phyloP scores from a whole-genome alignment of 352 stramenopile genomes.

The Phytopythium oedochilum region DNA sequence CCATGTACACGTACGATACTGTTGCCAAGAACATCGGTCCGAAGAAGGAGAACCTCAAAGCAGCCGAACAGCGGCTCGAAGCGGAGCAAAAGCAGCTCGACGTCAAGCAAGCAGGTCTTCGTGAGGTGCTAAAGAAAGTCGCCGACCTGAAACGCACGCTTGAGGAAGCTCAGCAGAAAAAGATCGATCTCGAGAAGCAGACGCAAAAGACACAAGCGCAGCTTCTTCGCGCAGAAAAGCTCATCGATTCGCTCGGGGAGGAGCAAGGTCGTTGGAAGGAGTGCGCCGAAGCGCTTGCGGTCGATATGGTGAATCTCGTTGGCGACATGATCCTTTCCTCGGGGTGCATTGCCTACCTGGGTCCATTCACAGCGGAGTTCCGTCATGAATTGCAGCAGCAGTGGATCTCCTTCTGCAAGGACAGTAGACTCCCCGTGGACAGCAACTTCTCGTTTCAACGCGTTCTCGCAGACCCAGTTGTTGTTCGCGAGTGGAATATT shows the following conservation, averaged over 20 bases:
- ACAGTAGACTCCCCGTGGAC: constrained; percentile 79
- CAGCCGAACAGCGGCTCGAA: constrained; percentile 83
- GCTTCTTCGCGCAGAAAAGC: constrained; percentile 82
- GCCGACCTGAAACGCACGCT: constrained; percentile 86
- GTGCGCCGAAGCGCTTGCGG: constrained; percentile 58
- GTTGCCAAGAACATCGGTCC: constrained; percentile 93
- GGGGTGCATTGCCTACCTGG: constrained; percentile 91
- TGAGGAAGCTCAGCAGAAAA: constrained; percentile 89
- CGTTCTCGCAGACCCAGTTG: constrained; percentile 79
- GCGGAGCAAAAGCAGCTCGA: constrained; percentile 83
- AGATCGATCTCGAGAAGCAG: constrained; percentile 88
- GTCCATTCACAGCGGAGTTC: constrained; percentile 88
- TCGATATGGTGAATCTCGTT: constrained; percentile 90
- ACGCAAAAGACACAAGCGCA: constrained; percentile 85
- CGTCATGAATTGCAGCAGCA: constrained; percentile 76
- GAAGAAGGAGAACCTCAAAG: constrained; percentile 89
- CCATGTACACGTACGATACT: constrained; percentile 93
- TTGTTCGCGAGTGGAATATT: constrained; percentile 91
- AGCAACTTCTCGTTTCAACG: constrained; percentile 82
- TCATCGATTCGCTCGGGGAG: constrained; percentile 88
- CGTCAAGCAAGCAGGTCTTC: constrained; percentile 85
- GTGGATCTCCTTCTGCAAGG: constrained; percentile 83
- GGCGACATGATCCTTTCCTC: constrained; percentile 92
- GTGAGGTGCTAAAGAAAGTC: constrained; percentile 80
- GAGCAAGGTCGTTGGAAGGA: constrained; percentile 91